These are phyloP conservation scores for Paramecium biaurelia DNA, from an alignment of 73 alveolate genomes.

Conservation along the genomic window DNA sequence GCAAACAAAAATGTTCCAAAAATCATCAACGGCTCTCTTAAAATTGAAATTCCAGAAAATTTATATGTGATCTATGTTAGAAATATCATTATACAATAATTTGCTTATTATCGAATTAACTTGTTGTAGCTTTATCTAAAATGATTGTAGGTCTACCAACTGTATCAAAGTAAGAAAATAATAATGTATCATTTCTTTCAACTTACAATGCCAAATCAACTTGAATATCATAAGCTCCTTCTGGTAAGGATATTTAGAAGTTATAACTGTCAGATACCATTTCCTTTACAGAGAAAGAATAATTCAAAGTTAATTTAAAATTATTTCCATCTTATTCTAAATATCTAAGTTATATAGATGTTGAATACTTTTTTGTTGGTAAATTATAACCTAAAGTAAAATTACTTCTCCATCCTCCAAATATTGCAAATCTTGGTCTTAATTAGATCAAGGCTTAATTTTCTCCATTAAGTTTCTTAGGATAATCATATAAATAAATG, in stretches of 20 bases:
- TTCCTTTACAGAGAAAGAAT: conserved; percentile 81
- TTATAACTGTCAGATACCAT: conserved; percentile 89
- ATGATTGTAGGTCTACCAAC: conserved; percentile 79
- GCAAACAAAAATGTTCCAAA: conserved; percentile 50
- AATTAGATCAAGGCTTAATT: conserved; percentile 79
- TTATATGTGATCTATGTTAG: conserved; percentile 36
- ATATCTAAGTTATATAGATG: conserved; percentile 23
- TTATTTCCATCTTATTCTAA: conserved; percentile 75
- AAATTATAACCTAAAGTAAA: conserved; percentile 95
- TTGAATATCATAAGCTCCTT: conserved; percentile 90
- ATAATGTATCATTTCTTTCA: not conserved
- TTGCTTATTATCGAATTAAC: conserved; percentile 69
- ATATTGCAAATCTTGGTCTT: conserved; percentile 93
- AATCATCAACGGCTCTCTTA: conserved; percentile 55
- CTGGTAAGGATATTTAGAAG: conserved; percentile 91
- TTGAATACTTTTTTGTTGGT: conserved; percentile 77
- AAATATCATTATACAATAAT: conserved; percentile 56
- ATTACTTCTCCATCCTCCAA: conserved; percentile 97
- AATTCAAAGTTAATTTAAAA: conserved; percentile 76
- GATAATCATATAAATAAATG: not conserved
- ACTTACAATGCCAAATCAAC: conserved; percentile 83
- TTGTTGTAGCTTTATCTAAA: conserved; percentile 67
- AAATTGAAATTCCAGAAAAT: not conserved
- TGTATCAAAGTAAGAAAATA: conserved; percentile 74
- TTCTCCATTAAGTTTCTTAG: conserved; percentile 55